Percentiles rank a stretch among this genome's conserved stretches.
Conservation (phyloP, 2,329 filamentous ascomycete genomes). For the Simplicillium sp. region DNA sequence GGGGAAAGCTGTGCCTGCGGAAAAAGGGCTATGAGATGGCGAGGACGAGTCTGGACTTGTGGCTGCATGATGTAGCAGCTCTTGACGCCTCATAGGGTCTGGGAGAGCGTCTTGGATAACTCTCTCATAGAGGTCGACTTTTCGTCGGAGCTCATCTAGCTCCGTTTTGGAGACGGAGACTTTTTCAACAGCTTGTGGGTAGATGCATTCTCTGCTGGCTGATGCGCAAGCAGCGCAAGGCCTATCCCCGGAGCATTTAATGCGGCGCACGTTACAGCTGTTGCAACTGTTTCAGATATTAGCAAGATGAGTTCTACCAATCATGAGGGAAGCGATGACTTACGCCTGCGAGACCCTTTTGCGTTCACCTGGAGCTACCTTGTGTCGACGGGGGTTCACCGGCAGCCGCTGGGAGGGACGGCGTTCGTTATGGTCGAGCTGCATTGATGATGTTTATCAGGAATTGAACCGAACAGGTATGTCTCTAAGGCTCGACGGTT, state of each 20-base stretch:
- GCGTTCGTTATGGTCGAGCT: slow-evolving; percentile 15
- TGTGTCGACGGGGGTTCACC: slow-evolving; percentile 39
- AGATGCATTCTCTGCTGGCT: slow-evolving; percentile 34
- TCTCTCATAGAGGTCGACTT: slow-evolving; percentile 28
- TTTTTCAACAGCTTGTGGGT: slow-evolving; percentile 34
- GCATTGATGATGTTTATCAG: slow-evolving; percentile 10
- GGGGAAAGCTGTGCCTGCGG: slow-evolving; percentile 2
- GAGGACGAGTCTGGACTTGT: slow-evolving; percentile 12
- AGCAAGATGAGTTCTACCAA: neutral
- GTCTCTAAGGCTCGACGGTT: no score
- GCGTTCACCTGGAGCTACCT: slow-evolving; percentile 34
- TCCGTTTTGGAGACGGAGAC: slow-evolving; percentile 30
- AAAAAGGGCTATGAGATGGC: slow-evolving; percentile 11
- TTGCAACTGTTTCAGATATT: slow-evolving; percentile 33
- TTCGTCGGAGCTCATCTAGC: slow-evolving; percentile 28
- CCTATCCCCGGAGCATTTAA: slow-evolving; percentile 41
- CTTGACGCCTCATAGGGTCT: slow-evolving; percentile 22
- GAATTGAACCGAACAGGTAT: no score
- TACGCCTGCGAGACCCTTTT: slow-evolving; percentile 41
- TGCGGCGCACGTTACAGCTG: slow-evolving; percentile 40
- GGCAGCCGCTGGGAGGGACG: slow-evolving; percentile 29
- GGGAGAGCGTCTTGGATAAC: slow-evolving; percentile 26
- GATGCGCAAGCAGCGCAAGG: slow-evolving; percentile 36
- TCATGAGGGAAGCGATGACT: slow-evolving; percentile 13
- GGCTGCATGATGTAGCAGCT: slow-evolving; percentile 19